Percentiles rank a stretch among this genome's conserved stretches.
Conservation (phyloP, 208 protist species). For the Willaertia magna region DNA sequence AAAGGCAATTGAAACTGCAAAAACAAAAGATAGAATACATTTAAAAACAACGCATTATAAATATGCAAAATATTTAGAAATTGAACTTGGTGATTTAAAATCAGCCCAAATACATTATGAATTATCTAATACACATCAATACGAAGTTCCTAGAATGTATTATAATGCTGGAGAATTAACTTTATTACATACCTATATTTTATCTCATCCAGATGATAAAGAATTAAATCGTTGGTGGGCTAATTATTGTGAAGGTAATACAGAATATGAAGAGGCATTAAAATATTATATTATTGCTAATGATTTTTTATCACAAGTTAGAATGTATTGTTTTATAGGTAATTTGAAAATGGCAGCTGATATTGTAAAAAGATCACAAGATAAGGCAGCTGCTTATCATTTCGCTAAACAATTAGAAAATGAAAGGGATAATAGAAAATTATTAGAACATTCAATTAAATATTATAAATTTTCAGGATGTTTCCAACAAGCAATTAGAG, state of each 20-base stretch:
- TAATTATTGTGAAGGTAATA: conserved; percentile 67
- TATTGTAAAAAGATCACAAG: conserved; percentile 48
- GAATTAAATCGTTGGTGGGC: conserved; percentile 64
- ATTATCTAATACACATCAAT: conserved; percentile 62
- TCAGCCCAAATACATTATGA: conserved; percentile 73
- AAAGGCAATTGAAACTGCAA: conserved; percentile 65
- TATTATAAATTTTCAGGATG: conserved; percentile 67
- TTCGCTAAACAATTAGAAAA: conserved; percentile 73
- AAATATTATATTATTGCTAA: conserved; percentile 67
- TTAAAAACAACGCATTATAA: conserved; percentile 74
- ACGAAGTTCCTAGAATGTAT: conserved; percentile 80
- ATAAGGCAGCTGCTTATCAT: conserved; percentile 72
- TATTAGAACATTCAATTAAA: conserved; percentile 48
- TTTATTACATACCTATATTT: conserved; percentile 68
- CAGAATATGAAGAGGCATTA: conserved; percentile 64
- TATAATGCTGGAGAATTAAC: conserved; percentile 57
- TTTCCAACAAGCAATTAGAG: conserved; percentile 68
- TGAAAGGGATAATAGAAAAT: conserved; percentile 37
- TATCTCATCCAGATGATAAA: conserved; percentile 14
- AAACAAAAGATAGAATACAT: conserved; percentile 76
- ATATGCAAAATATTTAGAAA: conserved; percentile 83
- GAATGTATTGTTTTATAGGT: conserved; percentile 60
- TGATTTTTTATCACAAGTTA: conserved; percentile 68
- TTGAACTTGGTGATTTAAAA: conserved; percentile 63
- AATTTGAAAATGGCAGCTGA: conserved; percentile 64